Evolutionary conservation across 139 green algal species (phyloP).

Genomic region (Micractinium conductrix): DNA sequence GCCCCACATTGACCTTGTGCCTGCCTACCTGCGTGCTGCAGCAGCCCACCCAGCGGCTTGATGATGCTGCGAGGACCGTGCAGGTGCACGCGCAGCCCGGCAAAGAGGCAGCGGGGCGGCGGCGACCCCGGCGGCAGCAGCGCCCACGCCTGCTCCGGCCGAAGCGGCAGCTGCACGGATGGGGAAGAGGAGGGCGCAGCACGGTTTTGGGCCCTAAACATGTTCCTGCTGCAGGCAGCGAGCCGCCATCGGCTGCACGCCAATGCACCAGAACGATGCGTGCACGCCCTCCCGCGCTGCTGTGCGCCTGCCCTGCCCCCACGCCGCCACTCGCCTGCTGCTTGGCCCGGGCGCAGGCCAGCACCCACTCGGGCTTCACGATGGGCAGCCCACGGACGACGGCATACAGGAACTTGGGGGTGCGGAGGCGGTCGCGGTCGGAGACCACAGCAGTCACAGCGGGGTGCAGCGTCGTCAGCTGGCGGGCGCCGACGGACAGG

Average conservation of each 20-base stretch:
- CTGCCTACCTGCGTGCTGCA: neutral
- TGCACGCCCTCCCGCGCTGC: neutral
- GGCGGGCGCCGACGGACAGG: slow-evolving; percentile 10
- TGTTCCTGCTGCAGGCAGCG: too few relatives aligned
- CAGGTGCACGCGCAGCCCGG: slow-evolving; percentile 7
- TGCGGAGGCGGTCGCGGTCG: slow-evolving; percentile 11
- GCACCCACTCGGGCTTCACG: slow-evolving; percentile 19
- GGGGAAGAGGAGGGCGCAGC: neutral
- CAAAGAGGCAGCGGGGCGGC: slow-evolving; percentile 4
- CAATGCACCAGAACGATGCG: too few relatives aligned
- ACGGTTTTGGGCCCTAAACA: too few relatives aligned
- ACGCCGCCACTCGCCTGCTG: neutral
- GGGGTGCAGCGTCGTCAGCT: slow-evolving; percentile 14
- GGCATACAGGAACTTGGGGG: slow-evolving; percentile 35
- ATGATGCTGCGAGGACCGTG: neutral
- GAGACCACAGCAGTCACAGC: neutral
- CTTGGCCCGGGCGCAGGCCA: neutral
- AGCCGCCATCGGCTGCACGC: too few relatives aligned
- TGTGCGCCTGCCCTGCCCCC: neutral
- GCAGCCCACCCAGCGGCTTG: neutral
- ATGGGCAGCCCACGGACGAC: slow-evolving; percentile 8
- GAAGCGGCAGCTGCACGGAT: neutral
- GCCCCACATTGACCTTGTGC: too few relatives aligned
- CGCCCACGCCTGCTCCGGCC: neutral
- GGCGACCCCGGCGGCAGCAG: neutral